Base-by-base conservation (phyloP, 2,329 filamentous ascomycete genomes). In the Neofusicoccum cordaticola region DNA sequence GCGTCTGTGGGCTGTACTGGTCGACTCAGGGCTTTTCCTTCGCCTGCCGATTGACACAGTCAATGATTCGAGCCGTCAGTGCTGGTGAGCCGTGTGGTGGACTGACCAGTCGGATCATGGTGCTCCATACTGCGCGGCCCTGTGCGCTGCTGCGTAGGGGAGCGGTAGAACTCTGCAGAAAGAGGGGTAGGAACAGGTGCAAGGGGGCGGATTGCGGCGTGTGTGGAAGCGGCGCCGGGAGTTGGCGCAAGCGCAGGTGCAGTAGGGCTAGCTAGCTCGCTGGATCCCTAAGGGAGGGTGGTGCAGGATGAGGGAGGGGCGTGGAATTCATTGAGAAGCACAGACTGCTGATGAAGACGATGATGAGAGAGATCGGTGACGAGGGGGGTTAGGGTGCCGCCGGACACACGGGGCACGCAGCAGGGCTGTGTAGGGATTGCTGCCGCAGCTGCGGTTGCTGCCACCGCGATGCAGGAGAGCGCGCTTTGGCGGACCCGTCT, bases 281-380 rank as follows among this genome's bases (percentile, higher is more conserved):
- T 42, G 52, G 22, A 56, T 35, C 52, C 52, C 37, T 56, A 56
- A 56, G 52, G 17, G 52, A 56, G 52, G 45, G 53, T 58, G 39
- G 53, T 58, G 53, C 41, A 45, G 17, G 8, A 27, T 44, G 52
- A 57, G 52, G 52, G 44, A 44, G 52, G 52, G 52, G 39, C 39
- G 52, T 8, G 22, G 13, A 35, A 9, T 39, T 37, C 34, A 52
- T 17, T 35, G 9, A 37, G n/a, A 48, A 19, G 53, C 39, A 57
- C 53, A 34, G 53, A 42, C 53, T 44, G 22, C 8, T 44, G 39
- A 44, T 45, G 52, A 27, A 27, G 37, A 35, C 37, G 52, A 42
- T 39, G 39, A 58, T 58, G 39, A 44, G 37, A 44, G 37, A 19
- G 53, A 58, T 58, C 53, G 22, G 53, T 57, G 53, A 22, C 53